Conservation (phyloP, 2,329 filamentous ascomycete species). For the Domatiomyces catenatus region DNA sequence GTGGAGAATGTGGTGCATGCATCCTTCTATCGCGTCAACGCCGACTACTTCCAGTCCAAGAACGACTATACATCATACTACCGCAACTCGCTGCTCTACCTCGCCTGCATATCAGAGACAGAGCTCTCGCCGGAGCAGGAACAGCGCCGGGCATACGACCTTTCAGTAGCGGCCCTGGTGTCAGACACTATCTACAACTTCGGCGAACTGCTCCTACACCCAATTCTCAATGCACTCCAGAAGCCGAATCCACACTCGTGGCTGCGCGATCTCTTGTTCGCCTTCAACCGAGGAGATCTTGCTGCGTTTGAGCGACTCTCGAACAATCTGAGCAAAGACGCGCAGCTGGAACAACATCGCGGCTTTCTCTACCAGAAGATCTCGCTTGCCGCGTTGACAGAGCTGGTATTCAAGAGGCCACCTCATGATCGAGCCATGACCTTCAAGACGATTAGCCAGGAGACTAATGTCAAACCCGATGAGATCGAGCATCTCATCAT, state of each 20-base stretch:
- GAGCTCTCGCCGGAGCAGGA: constrained; percentile 61
- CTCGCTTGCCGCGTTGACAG: constrained; percentile 85
- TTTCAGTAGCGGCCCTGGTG: constrained; percentile 80
- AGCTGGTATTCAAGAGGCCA: constrained; percentile 88
- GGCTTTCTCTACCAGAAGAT: constrained; percentile 93
- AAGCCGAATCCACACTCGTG: constrained; percentile 55
- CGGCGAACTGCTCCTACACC: constrained; percentile 92
- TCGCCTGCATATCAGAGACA: constrained; percentile 80
- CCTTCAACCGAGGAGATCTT: constrained; percentile 92
- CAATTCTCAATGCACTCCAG: constrained; percentile 71
- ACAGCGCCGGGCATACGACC: constrained; percentile 72
- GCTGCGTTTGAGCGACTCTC: constrained; percentile 71
- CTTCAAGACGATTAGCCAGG: constrained; percentile 71
- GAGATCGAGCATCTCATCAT: constrained; percentile 98
- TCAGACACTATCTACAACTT: constrained; percentile 98
- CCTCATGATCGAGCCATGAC: constrained; percentile 92
- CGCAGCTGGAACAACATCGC: constrained; percentile 62
- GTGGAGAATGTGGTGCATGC: constrained; percentile 93
- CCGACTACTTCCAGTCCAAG: constrained; percentile 84
- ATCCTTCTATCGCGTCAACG: constrained; percentile 88
- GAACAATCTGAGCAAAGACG: constrained; percentile 64
- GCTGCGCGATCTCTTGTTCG: constrained; percentile 90
- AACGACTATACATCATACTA: constrained; percentile 93
- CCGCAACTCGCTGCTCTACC: constrained; percentile 91
- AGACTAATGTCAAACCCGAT: constrained; percentile 79